Base-by-base conservation (phyloP, 2,329 filamentous ascomycete genomes). In the Fusarium sp. region DNA sequence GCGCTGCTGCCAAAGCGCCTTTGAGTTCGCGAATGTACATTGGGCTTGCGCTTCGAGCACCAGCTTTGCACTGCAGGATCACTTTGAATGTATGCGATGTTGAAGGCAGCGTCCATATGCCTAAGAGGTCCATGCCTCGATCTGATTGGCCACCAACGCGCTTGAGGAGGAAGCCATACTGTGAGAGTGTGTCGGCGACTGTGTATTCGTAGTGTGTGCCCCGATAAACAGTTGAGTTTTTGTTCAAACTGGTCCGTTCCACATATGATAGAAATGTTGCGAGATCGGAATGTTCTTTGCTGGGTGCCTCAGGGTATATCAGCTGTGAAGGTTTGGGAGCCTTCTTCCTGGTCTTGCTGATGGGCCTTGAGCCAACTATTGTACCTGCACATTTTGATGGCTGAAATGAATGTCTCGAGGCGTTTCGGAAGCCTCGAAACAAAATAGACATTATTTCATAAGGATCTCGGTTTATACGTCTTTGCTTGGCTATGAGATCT, bases 151-250 rank as follows among this genome's bases (percentile, higher is more conserved):
- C 87, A 28, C 92, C 93, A 3, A 91, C 84, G 31, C 92, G 87
- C 48, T 82, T 82, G 34, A 94, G 83, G 23, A 81, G 79, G 80
- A 95, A 92, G 56, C 90, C 89, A 54, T 91, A 85, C 3, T 80
- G 79, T 5, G 84, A 74, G 0, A 95, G 84, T 2, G 86, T 80
- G 6, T 79, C 76, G 8, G 86, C 85, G 5, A 89, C 86, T 0
- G 83, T 88, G 81, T 95, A 95, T 78, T 96, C 93, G 81, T 92
- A 95, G 77, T 87, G 87, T 0, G 92, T 95, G 69, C 93, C 93
- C 43, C 89, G 82, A 76, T 89, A 94, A 45, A 89, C 84, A 1
- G 88, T 89, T 18, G 86, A 88, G 7, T 77, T 80, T 1, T 81
- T 78, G 67, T 87, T 84, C 23, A 93, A 82, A 1, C 84, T 82